Evolutionary conservation across 1,284 basidiomycete species (phyloP), one percentile per base, ranked within the genome.

Genomic region (Sanguinoderma infundibulare): DNA sequence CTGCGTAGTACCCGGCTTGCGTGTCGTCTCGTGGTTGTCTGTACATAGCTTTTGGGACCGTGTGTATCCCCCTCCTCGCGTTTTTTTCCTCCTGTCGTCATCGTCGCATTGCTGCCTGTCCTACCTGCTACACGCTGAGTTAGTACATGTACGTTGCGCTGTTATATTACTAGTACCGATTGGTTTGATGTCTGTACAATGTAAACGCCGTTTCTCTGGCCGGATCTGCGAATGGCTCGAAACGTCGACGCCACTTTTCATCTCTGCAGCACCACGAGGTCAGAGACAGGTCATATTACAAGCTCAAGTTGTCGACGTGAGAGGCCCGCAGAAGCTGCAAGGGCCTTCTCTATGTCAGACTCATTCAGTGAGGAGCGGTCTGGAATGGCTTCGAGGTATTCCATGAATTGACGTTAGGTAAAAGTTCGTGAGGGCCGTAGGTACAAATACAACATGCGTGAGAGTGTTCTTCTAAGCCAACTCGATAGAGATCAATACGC

Each of bases 151-250:
- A 62, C 60, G 55, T 63, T 59, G 67, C 65, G 64, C 57, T 69
- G 67, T 69, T 69, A 70, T 66, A 70, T 62, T 67, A 69, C 64
- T 69, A 67, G 69, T 67, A 57, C 60, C 56, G 61, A 60, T 64
- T 66, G 61, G 61, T 53, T 61, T 63, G 55, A 49, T 47, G 50
- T 60, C 53, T 66, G 65, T 66, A 66, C 53, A 61, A 66, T 58
- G 59, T 61, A 59, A 65, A 36, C 20, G 26, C 36, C 34, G 44
- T 8, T 53, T 47, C 42, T 36, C 12, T 47, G 5, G 36, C 24
- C 52, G 39, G 49, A 50, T 50, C n/a, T 35, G 20, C 20, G 32
- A 22, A 12, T 10, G 49, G 8, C 38, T 39, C 34, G 34, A 35
- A 35, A 7, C 14, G 28, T 2, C 5, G 15, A 47, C 44, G 46